Evolutionary conservation across 805 yeast species (phyloP).

Genomic region (Scheffersomyces coipomensis): DNA sequence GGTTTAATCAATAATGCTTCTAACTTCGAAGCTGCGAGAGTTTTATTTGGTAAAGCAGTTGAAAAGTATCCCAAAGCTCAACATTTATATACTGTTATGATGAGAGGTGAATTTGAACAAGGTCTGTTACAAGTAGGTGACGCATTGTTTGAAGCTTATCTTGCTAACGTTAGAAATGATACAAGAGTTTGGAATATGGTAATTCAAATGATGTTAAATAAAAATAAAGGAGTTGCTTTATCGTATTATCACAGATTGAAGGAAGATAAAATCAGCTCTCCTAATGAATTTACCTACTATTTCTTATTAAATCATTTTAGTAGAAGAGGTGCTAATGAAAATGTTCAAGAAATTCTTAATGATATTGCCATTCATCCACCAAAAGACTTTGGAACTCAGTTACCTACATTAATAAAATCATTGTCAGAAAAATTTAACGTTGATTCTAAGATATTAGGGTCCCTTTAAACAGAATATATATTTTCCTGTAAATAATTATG

Average conservation of each 20-base stretch:
- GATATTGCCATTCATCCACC: constrained; percentile 32
- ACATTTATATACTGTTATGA: constrained; percentile 44
- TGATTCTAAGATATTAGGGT: background rate
- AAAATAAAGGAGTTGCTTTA: constrained; percentile 38
- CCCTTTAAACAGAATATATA: no score
- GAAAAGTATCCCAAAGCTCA: constrained; percentile 27
- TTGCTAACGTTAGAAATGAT: constrained; percentile 30
- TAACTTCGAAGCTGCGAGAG: constrained; percentile 51
- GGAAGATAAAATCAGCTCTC: constrained; percentile 21
- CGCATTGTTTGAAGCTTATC: constrained; percentile 31
- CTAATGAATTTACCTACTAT: constrained; percentile 52
- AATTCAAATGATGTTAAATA: constrained; percentile 27
- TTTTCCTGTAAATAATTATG: no score
- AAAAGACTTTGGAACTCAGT: constrained; percentile 32
- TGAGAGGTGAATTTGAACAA: constrained; percentile 43
- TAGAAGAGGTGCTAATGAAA: constrained; percentile 25
- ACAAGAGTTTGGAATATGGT: constrained; percentile 42
- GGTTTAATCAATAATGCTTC: constrained; percentile 49
- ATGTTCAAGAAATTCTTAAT: constrained; percentile 33
- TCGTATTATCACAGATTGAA: constrained; percentile 37
- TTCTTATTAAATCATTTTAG: constrained; percentile 42
- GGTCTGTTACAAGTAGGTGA: constrained; percentile 36
- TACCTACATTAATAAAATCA: constrained; percentile 35
- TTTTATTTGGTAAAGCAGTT: constrained; percentile 37
- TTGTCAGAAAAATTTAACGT: constrained; percentile 8